Evolutionary conservation across 2,329 filamentous ascomycete species (phyloP).

Genomic region (Camillea tinctor): DNA sequence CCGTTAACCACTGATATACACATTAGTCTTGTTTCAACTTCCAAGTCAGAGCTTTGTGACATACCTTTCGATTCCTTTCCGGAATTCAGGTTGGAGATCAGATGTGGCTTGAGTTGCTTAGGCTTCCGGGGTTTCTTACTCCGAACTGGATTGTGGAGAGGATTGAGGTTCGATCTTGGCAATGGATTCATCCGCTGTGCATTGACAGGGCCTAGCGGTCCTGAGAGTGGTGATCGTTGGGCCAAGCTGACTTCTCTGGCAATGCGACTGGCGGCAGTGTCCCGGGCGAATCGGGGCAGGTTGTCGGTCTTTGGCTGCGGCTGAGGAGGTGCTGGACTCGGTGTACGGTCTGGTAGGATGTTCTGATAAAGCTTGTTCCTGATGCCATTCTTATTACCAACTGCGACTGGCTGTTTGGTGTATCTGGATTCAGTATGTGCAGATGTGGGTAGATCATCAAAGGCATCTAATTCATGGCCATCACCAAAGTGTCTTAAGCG

Average conservation of each 20-base stretch:
- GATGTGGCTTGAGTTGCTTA: constrained; percentile 71
- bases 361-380: constrained; percentile 59
- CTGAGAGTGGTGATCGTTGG: constrained; percentile 55
- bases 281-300: constrained; percentile 62
- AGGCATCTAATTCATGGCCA: constrained; percentile 86
- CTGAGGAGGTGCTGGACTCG: constrained; percentile 52
- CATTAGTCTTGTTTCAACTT: constrained; percentile 29
- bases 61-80: constrained; percentile 78
- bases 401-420: constrained; percentile 72
- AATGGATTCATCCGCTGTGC: constrained; percentile 55
- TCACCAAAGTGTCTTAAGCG: constrained; percentile 78
- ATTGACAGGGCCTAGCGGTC: constrained; percentile 53
- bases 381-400: constrained; percentile 63
- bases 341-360: constrained; percentile 53
- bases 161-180: constrained; percentile 48
- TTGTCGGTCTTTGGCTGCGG: constrained; percentile 58
- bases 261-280: constrained; percentile 64
- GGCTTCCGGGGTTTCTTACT: constrained; percentile 58
- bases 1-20: constrained; percentile 71
- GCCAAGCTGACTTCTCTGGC: constrained; percentile 62
- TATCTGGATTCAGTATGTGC: constrained; percentile 77
- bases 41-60: constrained; percentile 25
- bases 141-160: constrained; percentile 43
- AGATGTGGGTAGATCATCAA: constrained; percentile 93
- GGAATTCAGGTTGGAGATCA: constrained; percentile 80